Evolutionary conservation across 139 green algal genomes (phyloP), one percentile per base, ranked within the genome.

Genomic region (Closterium sp.): DNA sequence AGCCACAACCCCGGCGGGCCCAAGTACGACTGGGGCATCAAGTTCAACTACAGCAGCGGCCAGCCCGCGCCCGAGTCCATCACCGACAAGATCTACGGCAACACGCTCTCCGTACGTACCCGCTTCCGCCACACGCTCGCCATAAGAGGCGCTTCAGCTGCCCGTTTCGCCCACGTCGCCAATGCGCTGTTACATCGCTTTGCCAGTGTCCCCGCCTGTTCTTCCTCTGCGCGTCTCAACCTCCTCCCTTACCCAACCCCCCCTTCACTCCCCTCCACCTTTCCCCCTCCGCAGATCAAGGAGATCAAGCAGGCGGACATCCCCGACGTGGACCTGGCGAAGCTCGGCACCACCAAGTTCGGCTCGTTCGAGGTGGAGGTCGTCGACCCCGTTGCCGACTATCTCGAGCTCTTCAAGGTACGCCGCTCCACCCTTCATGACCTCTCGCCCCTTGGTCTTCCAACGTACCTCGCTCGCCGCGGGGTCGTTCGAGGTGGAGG

Each of bases 1-100:
- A 97, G 94, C 92, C 98, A 99, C 96, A 99, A 99, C 97, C 98
- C 98, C 6, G 98, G 97, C 32, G 98, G 98, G 88, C 97, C 97
- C 10, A 96, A 99, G 19, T 97, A 98, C 93, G 98, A 99, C 97
- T 99, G 97, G 96, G 98, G 98, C 95, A 99, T 99, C 96, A 99
- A 99, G 96, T 99, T 99, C 97, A 99, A 99, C 96, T 99, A 98
- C 96, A 97, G 32, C 38, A 95, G 86, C 73, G 98, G 98, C 24
- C 97, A 99, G 96, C 98, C 98, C 31, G 98, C 98, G 1, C 98
- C 98, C 9, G 98, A 99, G 97, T 96, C 96, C 91, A 99, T 99
- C 95, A 99, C 98, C 7, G 97, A 99, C 94, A 97, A 98, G 93
- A 99, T 99, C 95, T 99, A 96, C 90, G 96, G 94, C 24, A 97